Evolutionary conservation across 208 protist genomes (phyloP).

Genomic region (Leishmania guyanensis): DNA sequence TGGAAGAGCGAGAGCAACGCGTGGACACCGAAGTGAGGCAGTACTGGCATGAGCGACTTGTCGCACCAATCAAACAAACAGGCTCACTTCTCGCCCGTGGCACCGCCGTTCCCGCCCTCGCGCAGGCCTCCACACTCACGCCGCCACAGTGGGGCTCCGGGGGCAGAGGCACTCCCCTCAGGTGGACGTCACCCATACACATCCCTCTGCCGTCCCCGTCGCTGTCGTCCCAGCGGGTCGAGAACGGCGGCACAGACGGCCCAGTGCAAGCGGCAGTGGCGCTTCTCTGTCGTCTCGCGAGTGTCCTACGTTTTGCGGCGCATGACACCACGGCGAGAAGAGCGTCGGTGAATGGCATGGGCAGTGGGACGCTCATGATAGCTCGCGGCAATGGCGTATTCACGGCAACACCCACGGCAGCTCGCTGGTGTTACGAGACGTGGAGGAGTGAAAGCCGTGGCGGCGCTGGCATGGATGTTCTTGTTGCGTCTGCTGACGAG

Average conservation of each 20-base stretch:
- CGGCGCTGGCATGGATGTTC: not conserved
- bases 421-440: not conserved
- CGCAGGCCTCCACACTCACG: not conserved
- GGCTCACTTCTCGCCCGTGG: not conserved
- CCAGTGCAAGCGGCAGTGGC: slow-evolving; percentile 2
- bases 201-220: no score
- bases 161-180: not conserved
- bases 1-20: not conserved
- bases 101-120: not conserved
- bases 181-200: not conserved
- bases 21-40: not conserved
- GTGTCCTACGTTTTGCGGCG: slow-evolving; percentile 2
- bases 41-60: slow-evolving; percentile 26
- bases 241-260: no score
- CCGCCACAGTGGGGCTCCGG: not conserved
- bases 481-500: not conserved
- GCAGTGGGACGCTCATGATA: not conserved
- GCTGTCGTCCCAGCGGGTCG: not conserved
- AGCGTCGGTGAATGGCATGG: not conserved
- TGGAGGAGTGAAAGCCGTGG: not conserved
- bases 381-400: not conserved
- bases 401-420: not conserved
- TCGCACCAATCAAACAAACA: not conserved
- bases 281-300: slow-evolving; percentile 25
- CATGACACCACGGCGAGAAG: not conserved